Base-by-base conservation (phyloP, 2,329 filamentous ascomycete genomes). In the Colletotrichum acutatum region DNA sequence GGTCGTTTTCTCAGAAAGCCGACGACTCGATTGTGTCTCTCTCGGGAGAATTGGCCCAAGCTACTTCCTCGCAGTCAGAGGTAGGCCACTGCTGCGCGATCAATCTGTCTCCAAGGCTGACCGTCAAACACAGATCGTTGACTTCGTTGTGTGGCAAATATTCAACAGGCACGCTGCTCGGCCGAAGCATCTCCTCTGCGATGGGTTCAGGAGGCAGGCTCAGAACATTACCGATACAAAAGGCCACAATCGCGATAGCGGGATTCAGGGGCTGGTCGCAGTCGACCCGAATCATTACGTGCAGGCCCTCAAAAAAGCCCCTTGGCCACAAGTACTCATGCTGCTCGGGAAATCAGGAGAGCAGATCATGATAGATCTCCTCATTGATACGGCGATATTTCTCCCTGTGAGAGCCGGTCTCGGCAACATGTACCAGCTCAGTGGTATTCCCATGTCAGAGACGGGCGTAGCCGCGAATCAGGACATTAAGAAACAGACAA, bases 301-400 rank as follows among this genome's bases (percentile, higher is more conserved):
- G 16, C 85, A 90, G 32, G 84, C 86, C 6, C 84, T 99, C 65
- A 97, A 93, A 80, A 82, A 86, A 28, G 81, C 85, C 7, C 90
- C 93, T 52, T 99, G 97, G 97, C 90, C 91, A 14, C 89, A 92
- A 69, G 79, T 98, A 12, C 88, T 97, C 22, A 86, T 88, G 30
- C 83, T 98, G 5, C 83, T 98, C 12, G 97, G 96, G 0, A 88
- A 88, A 72, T 90, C 90, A 60, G 94, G 94, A 3, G 93, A 97
- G 74, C 86, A 87, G 28, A 91, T 96, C 72, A 94, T 98, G 90
- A 87, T 94, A 64, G 88, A 93, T 76, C 84, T 98, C 71, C 86
- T 98, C 5, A 82, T 95, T 2, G 90, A 97, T 74, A 94, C 92
- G 80, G 93, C 93, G 7, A 84, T 98, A 6, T 99, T 97, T 78